Base-by-base conservation (phyloP, 495 filamentous ascomycete genomes). In the Lophiostoma macrostomum region DNA sequence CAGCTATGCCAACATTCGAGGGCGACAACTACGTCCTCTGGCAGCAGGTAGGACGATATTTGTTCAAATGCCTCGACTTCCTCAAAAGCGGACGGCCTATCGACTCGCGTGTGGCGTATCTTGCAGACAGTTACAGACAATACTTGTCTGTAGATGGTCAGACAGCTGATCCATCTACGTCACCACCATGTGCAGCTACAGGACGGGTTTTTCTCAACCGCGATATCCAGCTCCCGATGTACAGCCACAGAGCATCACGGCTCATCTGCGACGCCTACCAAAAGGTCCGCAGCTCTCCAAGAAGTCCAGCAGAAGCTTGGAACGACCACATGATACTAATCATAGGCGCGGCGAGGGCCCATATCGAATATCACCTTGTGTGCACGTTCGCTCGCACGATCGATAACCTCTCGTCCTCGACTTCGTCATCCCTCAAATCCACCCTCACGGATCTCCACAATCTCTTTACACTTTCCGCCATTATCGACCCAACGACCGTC, bases 401-500 rank as follows among this genome's bases (percentile, higher is more conserved):
- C 13, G 16, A 44, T 14, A 53, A 50, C 20, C 57, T 63, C 22
- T 31, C 53, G 12, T 10, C 53, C 44, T 1, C 35, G 39, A 20
- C 53, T 11, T 25, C 53, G 24, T 2, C 35, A 24, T 13, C 53
- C 14, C 37, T 55, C 32, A 42, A 44, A 34, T 42, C 36, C 4
- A 55, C 54, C 16, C 46, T 65, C 25, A 22, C 18, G 1, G 36
- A 27, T 23, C 42, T 50, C 28, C 23, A 46, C 22, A 58, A 63
- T 12, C 51, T 67, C 12, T 67, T 65, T 42, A 56, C 50, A 1
- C 49, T 67, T 7, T 48, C 63, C 4, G 49, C 51, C 16, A 61
- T 66, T 30, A 56, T 59, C 3, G 52, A 53, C 18, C 56, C 63
- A 29, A 27, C 44, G 10, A 40, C 56, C 3, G 25, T 55, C 16